Evolutionary conservation across 805 yeast species (phyloP).

Genomic region (Zygosaccharomyces pseudorouxii): DNA sequence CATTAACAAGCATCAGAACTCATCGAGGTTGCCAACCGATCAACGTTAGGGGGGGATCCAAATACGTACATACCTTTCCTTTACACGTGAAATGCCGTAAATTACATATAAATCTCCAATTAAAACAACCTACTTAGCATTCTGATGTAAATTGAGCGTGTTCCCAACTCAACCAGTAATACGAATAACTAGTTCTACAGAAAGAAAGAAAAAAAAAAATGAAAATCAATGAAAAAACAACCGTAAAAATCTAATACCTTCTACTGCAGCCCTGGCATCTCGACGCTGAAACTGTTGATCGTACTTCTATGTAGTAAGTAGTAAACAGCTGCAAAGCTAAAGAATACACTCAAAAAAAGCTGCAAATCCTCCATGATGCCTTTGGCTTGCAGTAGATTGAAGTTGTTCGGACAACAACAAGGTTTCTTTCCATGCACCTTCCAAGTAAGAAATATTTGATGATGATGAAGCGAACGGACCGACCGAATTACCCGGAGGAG

Average conservation of each 20-base stretch:
- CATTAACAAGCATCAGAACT: conserved; percentile 3
- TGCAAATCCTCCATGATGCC: conserved; percentile 27
- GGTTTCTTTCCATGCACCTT: not conserved
- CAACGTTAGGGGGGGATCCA: too few species aligned
- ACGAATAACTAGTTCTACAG: too few species aligned
- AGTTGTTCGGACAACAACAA: not conserved
- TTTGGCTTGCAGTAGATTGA: not conserved
- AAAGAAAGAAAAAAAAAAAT: too few species aligned
- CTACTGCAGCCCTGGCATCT: conserved; percentile 26
- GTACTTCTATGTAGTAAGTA: conserved; percentile 27
- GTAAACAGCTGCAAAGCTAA: conserved; percentile 25
- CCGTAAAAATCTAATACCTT: not conserved
- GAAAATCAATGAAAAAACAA: too few species aligned
- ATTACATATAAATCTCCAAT: not conserved
- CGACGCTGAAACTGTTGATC: conserved; percentile 26
- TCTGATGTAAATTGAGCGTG: not conserved
- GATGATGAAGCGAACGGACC: not conserved
- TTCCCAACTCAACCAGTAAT: not conserved
- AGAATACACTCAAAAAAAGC: conserved; percentile 25
- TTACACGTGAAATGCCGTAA: too few species aligned
- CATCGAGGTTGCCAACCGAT: too few species aligned
- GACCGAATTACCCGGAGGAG: not conserved
- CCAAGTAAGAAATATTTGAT: not conserved
- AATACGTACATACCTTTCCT: too few species aligned
- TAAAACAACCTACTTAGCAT: not conserved